Evolutionary conservation across 371 early-diverging fungal genomes (phyloP).

Genomic region (Parasitella parasitica): DNA sequence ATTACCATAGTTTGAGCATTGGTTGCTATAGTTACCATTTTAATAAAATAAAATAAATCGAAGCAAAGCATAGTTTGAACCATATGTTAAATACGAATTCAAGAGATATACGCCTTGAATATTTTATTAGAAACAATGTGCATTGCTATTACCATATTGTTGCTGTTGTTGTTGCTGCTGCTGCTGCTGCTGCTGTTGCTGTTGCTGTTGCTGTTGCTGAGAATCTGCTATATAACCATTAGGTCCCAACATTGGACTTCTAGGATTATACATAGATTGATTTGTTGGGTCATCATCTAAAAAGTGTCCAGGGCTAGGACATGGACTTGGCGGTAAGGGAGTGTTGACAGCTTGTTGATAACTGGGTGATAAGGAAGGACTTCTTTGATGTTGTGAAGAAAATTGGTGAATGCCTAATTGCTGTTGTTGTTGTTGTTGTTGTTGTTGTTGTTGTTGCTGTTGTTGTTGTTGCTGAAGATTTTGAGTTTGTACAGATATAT

Average conservation of each 20-base stretch:
- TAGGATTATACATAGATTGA: slow-evolving; percentile 15
- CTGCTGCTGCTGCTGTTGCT: slow-evolving; percentile 3
- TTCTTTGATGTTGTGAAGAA: neutral
- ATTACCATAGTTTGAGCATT: too few relatives aligned
- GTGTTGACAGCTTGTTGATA: slow-evolving; percentile 21
- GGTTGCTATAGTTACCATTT: too few relatives aligned
- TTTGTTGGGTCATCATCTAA: slow-evolving; percentile 11
- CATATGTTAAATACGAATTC: too few relatives aligned
- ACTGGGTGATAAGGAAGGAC: slow-evolving; percentile 15
- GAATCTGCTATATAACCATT: slow-evolving; percentile 4
- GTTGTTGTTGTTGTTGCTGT: neutral
- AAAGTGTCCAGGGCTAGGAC: slow-evolving; percentile 10
- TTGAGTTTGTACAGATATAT: slow-evolving; percentile 24
- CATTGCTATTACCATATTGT: neutral
- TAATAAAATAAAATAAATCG: too few relatives aligned
- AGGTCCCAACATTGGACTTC: slow-evolving; percentile 14
- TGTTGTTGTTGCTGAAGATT: slow-evolving; percentile 9
- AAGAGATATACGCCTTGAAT: neutral
- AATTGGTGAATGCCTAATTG: neutral
- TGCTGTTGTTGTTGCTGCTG: slow-evolving; percentile 2
- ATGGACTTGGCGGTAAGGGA: slow-evolving; percentile 32
- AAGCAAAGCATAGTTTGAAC: too few relatives aligned
- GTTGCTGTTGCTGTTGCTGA: slow-evolving; percentile 7
- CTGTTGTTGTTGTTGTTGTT: slow-evolving; percentile 1
- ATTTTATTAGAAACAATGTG: neutral